A percentile compares a stretch with the other conserved stretches of the same genome.
phyloP scores from a whole-genome alignment of 2,329 filamentous ascomycete genomes.

The Botrytis paeoniae region DNA sequence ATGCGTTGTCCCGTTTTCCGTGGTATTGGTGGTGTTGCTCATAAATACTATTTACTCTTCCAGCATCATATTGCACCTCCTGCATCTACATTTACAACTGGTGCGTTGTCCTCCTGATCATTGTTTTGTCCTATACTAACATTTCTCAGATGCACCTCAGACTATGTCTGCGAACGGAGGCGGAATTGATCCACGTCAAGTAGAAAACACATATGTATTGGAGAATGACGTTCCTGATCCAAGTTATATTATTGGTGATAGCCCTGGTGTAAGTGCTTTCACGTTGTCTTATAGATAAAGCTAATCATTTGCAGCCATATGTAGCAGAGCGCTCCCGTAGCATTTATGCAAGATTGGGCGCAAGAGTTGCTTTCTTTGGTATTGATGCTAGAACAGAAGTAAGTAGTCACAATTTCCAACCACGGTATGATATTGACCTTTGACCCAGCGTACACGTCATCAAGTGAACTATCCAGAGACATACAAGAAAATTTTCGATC shows the following conservation, averaged over 20 bases:
- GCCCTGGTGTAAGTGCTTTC: conserved; percentile 46
- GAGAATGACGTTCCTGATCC: conserved; percentile 58
- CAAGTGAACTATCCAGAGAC: conserved; percentile 94
- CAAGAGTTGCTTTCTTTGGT: conserved; percentile 78
- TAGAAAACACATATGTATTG: conserved; percentile 71
- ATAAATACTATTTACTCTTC: conserved; percentile 98
- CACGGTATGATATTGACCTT: neutral
- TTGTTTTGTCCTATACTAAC: conserved; percentile 20
- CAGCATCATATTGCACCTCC: conserved; percentile 91
- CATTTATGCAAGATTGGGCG: conserved; percentile 80
- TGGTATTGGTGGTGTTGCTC: conserved; percentile 85
- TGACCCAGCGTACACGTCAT: conserved; percentile 68
- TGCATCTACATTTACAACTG: conserved; percentile 79
- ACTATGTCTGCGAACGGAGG: conserved; percentile 53
- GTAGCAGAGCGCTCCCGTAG: conserved; percentile 85
- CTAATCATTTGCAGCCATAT: conserved; percentile 59
- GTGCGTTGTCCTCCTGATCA: conserved; percentile 44
- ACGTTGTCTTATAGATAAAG: neutral
- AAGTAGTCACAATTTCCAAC: neutral
- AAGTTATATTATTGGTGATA: conserved; percentile 62
- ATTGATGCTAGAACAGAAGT: conserved; percentile 86
- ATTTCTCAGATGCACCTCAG: conserved; percentile 46
- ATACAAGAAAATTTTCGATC: conserved; percentile 77
- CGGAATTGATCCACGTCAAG: conserved; percentile 64
- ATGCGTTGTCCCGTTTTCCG: conserved; percentile 92